Evolutionary conservation across 139 green algal species (phyloP).

Genomic region (Micractinium sp.): DNA sequence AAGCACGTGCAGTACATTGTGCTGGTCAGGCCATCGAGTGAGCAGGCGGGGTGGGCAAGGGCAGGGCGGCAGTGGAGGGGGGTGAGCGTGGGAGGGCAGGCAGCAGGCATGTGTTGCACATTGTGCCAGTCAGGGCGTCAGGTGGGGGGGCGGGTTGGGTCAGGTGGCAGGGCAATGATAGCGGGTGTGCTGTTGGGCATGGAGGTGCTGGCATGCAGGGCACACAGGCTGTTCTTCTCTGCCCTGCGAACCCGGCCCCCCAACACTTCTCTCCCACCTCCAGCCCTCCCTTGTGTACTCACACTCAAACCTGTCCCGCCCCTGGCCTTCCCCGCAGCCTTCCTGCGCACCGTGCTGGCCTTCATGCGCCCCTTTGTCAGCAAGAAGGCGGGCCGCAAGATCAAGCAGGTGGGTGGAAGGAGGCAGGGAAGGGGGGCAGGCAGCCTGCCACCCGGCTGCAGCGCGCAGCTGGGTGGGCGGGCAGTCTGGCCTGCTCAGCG

Average conservation of each 20-base stretch:
- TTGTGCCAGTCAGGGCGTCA: not conserved
- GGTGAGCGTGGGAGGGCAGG: not conserved
- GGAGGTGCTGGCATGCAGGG: too few species aligned
- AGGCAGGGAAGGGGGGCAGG: not conserved
- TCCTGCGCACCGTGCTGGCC: constrained; percentile 63
- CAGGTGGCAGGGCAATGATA: too few species aligned
- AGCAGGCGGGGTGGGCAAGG: not conserved
- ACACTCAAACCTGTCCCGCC: not conserved
- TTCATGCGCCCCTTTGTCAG: constrained; percentile 74
- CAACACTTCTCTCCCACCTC: too few species aligned
- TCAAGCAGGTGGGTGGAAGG: constrained; percentile 59
- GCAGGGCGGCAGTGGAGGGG: too few species aligned
- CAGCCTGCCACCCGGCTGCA: too few species aligned
- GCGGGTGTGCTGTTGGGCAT: too few species aligned
- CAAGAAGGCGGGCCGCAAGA: constrained; percentile 71
- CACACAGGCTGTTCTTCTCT: too few species aligned
- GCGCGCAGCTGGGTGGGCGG: not conserved
- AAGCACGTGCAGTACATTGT: constrained; percentile 87
- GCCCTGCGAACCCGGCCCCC: too few species aligned
- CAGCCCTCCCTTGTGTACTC: not conserved
- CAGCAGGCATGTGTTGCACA: not conserved
- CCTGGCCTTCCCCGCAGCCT: not conserved
- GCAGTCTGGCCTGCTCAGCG: not conserved
- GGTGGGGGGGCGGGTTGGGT: not conserved
- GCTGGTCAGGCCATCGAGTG: constrained; percentile 69